Percentiles rank a stretch among this genome's conserved stretches.
These are phyloP conservation scores for Dictyophora rubrovolvata DNA, from an alignment of 768 basidiomycete species.

Conservation along the genomic window DNA sequence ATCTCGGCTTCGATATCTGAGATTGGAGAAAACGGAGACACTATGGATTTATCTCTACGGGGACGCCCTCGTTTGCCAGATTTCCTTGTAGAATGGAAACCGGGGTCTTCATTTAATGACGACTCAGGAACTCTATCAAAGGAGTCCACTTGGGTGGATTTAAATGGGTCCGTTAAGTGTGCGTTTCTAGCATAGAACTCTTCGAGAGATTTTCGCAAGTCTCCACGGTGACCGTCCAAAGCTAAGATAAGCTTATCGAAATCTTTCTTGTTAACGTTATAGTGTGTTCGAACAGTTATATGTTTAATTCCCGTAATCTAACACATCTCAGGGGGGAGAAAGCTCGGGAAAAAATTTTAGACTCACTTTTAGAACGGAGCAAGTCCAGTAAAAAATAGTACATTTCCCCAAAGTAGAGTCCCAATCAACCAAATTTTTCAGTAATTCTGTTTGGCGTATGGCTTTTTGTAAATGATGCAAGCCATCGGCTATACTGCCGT, in stretches of 20 bases:
- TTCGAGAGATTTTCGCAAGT: constrained; percentile 5
- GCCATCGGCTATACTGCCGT: neutral
- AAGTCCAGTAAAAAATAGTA: constrained; percentile 8
- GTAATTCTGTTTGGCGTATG: neutral
- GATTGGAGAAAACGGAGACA: neutral
- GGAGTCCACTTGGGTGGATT: neutral
- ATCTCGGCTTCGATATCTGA: neutral
- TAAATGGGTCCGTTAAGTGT: neutral
- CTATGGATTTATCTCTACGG: neutral
- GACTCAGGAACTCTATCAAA: neutral
- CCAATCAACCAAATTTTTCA: constrained; percentile 7
- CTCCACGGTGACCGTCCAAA: constrained; percentile 3
- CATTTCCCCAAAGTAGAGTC: constrained; percentile 2
- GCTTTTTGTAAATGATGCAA: constrained; percentile 2
- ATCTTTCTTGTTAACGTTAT: neutral
- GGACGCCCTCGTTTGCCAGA: constrained; percentile 2
- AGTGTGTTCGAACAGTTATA: constrained; percentile 6
- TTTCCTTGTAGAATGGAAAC: neutral
- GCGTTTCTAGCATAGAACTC: constrained; percentile 3
- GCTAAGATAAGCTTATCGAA: constrained; percentile 5
- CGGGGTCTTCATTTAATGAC: neutral
- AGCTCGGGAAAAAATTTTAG: no score
- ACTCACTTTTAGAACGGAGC: constrained; percentile 6
- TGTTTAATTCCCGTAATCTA: constrained; percentile 7
- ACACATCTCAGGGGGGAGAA: no score